Evolutionary conservation across 208 protist species (phyloP).

Genomic region (Crithidia fasciculata): DNA sequence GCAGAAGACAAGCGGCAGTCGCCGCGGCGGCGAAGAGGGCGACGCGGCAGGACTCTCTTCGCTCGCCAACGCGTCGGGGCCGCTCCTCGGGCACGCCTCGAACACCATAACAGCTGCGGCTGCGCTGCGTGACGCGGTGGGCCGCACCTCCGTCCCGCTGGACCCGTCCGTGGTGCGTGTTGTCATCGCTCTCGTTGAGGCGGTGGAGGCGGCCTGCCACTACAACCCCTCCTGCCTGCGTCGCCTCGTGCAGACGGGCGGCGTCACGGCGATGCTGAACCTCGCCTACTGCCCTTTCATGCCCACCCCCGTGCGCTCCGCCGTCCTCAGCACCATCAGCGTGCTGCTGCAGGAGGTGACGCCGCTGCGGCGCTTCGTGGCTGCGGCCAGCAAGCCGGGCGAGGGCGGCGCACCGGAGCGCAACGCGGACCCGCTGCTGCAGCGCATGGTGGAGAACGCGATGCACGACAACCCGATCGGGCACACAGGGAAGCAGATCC

Average conservation of each 20-base stretch:
- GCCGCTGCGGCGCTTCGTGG: conserved; percentile 54
- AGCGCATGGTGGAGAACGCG: conserved; percentile 74
- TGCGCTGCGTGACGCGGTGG: conserved; percentile 9
- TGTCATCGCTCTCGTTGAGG: conserved; percentile 74
- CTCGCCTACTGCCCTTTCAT: conserved; percentile 74
- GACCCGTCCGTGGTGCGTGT: conserved; percentile 51
- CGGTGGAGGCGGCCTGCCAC: conserved; percentile 86
- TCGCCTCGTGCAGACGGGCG: conserved; percentile 76
- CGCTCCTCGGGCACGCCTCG: neutral
- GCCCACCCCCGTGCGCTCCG: conserved; percentile 64
- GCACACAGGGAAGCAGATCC: conserved; percentile 30
- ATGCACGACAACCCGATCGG: conserved; percentile 51
- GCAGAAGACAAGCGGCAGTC: conserved; percentile 3
- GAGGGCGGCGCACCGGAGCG: conserved; percentile 15
- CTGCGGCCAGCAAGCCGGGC: conserved; percentile 19
- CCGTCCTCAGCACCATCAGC: conserved; percentile 82
- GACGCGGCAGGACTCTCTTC: neutral
- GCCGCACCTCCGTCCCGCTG: conserved; percentile 38
- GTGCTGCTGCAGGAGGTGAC: conserved; percentile 88
- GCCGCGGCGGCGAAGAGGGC: neutral
- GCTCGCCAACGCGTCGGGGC: neutral
- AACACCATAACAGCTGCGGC: conserved; percentile 8
- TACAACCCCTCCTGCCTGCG: conserved; percentile 80
- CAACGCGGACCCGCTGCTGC: conserved; percentile 47
- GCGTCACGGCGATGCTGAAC: conserved; percentile 74